Base-by-base conservation (phyloP, 78 protist species). In the Dictyostelium intermedium region DNA sequence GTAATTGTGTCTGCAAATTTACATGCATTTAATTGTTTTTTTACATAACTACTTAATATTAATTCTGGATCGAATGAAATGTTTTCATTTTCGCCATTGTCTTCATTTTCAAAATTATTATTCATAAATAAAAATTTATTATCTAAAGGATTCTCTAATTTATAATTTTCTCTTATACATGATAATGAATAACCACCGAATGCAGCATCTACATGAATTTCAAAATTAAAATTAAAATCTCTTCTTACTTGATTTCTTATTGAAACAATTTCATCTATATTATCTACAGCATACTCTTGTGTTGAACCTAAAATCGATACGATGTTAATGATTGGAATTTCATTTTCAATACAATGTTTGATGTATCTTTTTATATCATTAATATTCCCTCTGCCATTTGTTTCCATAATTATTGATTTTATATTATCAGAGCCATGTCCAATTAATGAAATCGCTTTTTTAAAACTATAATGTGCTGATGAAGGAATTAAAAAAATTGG, bases 191-290 rank as follows among this genome's bases (percentile, higher is more conserved):
- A 77, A 18, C 60, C 83, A n/a, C 83, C 83, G 11, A 77, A 41
- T 18, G 79, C 69, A 27, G 41, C 84, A 30, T 80, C 84, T 14
- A 80, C 70, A 80, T 80, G 84, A 8, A 80, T 47, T 27, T 41
- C 69, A 47, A 47, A 80, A 30, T 47, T 47, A n/a, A 80, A 47
- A 20, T 30, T 27, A n/a, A 13, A 45, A 1, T 14, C 27, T n/a
- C 27, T 27, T 30, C 84, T 41, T 27, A 30, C 56, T 80, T 80
- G 27, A 16, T 80, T 30, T 80, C 70, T 30, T 16, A 80, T 43
- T 43, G 27, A 4, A 11, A 80, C 5, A 3, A 80, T 80, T 30
- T 11, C 23, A 47, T 80, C 84, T 5, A 80, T 30, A 50, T 80
- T 11, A 80, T 80, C 84, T 10, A 47, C 66, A 3, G 32, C 37